A percentile compares a stretch with the other conserved stretches of the same genome.
Evolutionary conservation across 129 eudicot species (phyloP).

Genomic region (Apium graveolens): DNA sequence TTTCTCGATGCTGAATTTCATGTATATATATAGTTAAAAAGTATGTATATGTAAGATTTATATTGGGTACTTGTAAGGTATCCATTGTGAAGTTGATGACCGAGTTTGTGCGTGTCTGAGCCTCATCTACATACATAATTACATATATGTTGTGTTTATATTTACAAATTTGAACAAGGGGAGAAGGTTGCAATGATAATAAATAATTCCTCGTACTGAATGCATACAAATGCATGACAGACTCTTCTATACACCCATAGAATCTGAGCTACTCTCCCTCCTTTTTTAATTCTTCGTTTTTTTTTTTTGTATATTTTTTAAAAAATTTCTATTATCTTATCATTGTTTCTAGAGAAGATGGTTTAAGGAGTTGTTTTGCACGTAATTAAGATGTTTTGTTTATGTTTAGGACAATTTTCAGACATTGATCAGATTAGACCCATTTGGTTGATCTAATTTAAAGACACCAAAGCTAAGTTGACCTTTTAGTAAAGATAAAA

Average conservation of each 20-base stretch:
- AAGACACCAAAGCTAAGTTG: no score
- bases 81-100: slow-evolving; percentile 41
- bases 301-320: no score
- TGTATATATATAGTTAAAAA: background rate
- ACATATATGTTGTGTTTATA: background rate
- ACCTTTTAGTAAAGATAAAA: no score
- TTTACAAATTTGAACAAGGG: background rate
- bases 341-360: no score
- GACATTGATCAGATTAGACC: no score
- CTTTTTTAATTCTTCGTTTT: background rate
- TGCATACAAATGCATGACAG: slow-evolving; percentile 37
- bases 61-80: slow-evolving; percentile 4
- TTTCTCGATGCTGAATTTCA: slow-evolving; percentile 61
- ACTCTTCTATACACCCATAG: slow-evolving; percentile 42
- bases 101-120: slow-evolving; percentile 15
- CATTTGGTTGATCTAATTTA: no score
- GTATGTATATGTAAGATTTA: background rate
- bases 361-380: no score
- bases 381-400: no score
- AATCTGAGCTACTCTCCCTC: slow-evolving; percentile 29
- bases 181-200: slow-evolving; percentile 13
- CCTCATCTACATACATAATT: background rate
- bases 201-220: slow-evolving; percentile 45
- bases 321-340: no score
- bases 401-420: no score